Percentiles rank a stretch among this genome's conserved stretches.
Evolutionary conservation across 1,139 yeast species (phyloP).

Genomic region (Suhomyces bokatorum): DNA sequence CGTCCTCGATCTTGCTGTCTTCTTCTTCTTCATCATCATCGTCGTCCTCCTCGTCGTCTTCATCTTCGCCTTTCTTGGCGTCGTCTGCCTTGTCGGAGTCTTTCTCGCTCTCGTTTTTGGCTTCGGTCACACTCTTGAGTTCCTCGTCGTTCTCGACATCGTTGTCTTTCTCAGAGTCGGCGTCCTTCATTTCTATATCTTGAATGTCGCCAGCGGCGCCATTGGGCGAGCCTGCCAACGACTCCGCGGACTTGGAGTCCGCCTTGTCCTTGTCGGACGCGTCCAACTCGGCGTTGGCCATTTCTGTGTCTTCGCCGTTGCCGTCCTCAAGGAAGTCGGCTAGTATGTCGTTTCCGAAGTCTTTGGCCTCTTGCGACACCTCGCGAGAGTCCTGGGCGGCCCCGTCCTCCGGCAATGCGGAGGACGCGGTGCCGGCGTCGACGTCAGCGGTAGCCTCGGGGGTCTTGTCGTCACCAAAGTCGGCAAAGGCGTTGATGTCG

Average conservation of each 20-base stretch:
- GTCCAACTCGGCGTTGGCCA: constrained; percentile 3
- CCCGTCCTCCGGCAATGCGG: neutral
- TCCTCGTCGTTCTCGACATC: constrained; percentile 3
- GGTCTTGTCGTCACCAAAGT: constrained; percentile 3
- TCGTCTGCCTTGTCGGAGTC: neutral
- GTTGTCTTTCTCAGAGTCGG: neutral
- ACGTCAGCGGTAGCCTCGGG: neutral
- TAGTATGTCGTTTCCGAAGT: constrained; percentile 7
- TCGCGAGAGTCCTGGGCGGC: neutral
- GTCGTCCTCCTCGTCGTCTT: neutral
- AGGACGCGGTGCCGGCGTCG: neutral
- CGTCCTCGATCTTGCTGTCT: neutral
- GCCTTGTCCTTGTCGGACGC: neutral
- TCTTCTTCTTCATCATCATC: neutral
- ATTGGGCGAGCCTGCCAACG: neutral
- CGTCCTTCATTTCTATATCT: constrained; percentile 11
- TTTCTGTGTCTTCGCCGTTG: constrained; percentile 1
- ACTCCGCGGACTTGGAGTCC: neutral
- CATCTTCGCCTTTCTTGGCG: no score
- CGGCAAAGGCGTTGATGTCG: constrained; percentile 3
- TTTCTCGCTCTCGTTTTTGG: constrained; percentile 1
- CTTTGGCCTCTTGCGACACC: neutral
- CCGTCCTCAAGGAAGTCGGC: constrained; percentile 9
- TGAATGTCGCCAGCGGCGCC: neutral
- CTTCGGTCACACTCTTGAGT: neutral